A percentile compares a stretch with the other conserved stretches of the same genome.
phyloP scores from a whole-genome alignment of 139 green algal species.

The Desmodesmus armatus region DNA sequence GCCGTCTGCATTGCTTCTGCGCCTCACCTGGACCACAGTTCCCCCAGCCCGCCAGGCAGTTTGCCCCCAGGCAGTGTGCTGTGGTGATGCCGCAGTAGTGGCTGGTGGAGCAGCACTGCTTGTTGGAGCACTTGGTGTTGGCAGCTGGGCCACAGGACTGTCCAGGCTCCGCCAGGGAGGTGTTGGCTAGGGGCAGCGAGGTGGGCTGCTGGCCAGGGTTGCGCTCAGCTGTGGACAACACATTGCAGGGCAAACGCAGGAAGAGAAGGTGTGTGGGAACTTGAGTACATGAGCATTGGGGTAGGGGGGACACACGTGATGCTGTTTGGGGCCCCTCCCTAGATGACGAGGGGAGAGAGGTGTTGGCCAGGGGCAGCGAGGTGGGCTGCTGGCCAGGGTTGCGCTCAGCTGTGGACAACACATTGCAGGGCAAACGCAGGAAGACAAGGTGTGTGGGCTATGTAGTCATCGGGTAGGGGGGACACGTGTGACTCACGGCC shows the following conservation, averaged over 20 bases:
- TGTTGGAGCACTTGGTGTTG: not conserved
- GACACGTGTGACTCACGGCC: no score
- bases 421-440: no score
- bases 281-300: no score
- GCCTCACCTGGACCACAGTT: not conserved
- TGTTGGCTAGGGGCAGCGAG: not conserved
- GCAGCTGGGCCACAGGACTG: not conserved
- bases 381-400: not conserved
- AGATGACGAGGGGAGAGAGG: no score
- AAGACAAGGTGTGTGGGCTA: no score
- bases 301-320: no score
- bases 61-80: not conserved
- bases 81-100: not conserved
- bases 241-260: no score
- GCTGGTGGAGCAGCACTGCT: not conserved
- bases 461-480: no score
- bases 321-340: no score
- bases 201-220: not conserved
- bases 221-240: not conserved
- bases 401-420: not conserved
- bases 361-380: not conserved
- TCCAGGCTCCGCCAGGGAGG: not conserved
- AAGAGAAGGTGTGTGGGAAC: no score
- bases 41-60: not conserved
- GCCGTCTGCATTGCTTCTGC: not conserved